Conservation (phyloP, 805 yeast species). For the Hanseniaspora jakobsenii region DNA sequence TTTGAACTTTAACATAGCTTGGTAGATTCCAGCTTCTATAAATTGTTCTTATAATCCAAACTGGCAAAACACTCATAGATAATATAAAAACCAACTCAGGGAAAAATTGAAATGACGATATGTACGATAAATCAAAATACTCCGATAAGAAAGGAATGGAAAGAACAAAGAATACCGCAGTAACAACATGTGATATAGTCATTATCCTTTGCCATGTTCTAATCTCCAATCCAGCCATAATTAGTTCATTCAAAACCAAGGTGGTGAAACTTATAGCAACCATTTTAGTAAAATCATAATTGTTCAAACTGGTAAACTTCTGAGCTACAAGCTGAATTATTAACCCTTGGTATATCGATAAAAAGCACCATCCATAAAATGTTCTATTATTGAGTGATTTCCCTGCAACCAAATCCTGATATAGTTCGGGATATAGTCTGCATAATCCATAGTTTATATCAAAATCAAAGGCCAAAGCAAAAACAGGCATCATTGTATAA, state of each 20-base stretch:
- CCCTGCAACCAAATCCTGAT: slow-evolving; percentile 83
- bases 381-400: slow-evolving; percentile 74
- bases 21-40: slow-evolving; percentile 79
- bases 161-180: slow-evolving; percentile 52
- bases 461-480: slow-evolving; percentile 77
- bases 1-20: slow-evolving; percentile 92
- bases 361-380: slow-evolving; percentile 80
- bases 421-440: slow-evolving; percentile 83
- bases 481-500: slow-evolving; percentile 97
- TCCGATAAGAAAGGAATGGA: slow-evolving; percentile 77
- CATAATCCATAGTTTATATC: slow-evolving; percentile 87
- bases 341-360: slow-evolving; percentile 83
- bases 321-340: slow-evolving; percentile 78
- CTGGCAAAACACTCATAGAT: slow-evolving; percentile 67
- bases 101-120: slow-evolving; percentile 43
- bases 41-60: slow-evolving; percentile 71
- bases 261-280: slow-evolving; percentile 81
- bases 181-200: slow-evolving; percentile 59
- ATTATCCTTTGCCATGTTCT: slow-evolving; percentile 81
- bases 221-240: slow-evolving; percentile 87
- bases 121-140: slow-evolving; percentile 65
- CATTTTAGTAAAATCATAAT: slow-evolving; percentile 49
- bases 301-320: slow-evolving; percentile 49
- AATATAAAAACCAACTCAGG: slow-evolving; percentile 62
- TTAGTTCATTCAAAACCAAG: slow-evolving; percentile 68